These are phyloP conservation scores for Eutypa lata DNA, from an alignment of 2,329 filamentous ascomycete genomes.

Conservation along the genomic window DNA sequence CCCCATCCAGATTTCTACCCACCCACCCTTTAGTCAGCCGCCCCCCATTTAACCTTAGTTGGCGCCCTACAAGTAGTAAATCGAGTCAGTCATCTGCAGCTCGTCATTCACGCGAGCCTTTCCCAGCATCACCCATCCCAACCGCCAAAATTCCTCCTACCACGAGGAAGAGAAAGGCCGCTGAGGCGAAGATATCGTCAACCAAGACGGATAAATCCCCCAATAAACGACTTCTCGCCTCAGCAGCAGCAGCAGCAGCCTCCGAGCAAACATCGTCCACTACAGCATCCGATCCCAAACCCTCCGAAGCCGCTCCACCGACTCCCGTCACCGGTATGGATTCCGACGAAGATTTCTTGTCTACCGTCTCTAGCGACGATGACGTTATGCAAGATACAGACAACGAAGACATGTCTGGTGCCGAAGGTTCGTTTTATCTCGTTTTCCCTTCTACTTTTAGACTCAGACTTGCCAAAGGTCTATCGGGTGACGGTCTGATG, in stretches of 20 bases:
- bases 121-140: conserved; percentile 12
- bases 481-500: too few species aligned
- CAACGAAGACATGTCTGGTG: conserved; percentile 58
- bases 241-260: conserved; percentile 28
- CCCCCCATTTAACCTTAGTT: not conserved
- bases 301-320: conserved; percentile 48
- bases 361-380: conserved; percentile 73
- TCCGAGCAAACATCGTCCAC: conserved; percentile 4
- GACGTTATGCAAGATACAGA: conserved; percentile 75
- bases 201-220: conserved; percentile 38
- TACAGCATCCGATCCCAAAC: conserved; percentile 29
- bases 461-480: not conserved
- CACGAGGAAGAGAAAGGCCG: conserved; percentile 61
- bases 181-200: conserved; percentile 60
- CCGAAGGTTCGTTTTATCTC: conserved; percentile 40
- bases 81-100: not conserved
- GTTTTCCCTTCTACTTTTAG: conserved; percentile 4
- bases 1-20: not conserved
- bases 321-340: conserved; percentile 73
- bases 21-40: not conserved
- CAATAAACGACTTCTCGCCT: conserved; percentile 54
- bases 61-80: not conserved
- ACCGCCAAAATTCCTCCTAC: conserved; percentile 55
- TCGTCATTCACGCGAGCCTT: conserved; percentile 19
- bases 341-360: conserved; percentile 93